These are phyloP conservation scores for Haematococcus lacustris DNA, from an alignment of 139 green algal genomes.

Conservation along the genomic window DNA sequence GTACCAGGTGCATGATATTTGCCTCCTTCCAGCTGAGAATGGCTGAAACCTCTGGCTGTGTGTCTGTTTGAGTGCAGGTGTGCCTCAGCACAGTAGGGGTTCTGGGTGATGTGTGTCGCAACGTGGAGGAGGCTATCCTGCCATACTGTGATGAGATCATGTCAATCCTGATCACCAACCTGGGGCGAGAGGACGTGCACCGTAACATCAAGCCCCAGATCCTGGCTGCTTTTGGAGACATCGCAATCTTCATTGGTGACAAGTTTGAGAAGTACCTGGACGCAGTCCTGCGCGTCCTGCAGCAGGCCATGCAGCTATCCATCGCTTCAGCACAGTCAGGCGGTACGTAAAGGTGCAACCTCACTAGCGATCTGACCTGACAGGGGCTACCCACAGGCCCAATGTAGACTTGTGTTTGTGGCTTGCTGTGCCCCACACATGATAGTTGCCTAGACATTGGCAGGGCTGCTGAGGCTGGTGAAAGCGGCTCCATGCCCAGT, in stretches of 20 bases:
- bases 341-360: too few species aligned
- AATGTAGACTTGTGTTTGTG: slow-evolving; percentile 11
- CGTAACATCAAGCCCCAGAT: slow-evolving; percentile 94
- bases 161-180: slow-evolving; percentile 54
- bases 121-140: slow-evolving; percentile 66
- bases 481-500: too few species aligned
- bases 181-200: slow-evolving; percentile 66
- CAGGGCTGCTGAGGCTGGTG: too few species aligned
- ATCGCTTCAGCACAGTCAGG: background rate
- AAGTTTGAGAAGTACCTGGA: slow-evolving; percentile 83
- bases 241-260: slow-evolving; percentile 82
- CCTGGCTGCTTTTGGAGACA: slow-evolving; percentile 85
- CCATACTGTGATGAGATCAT: slow-evolving; percentile 84
- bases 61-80: slow-evolving; percentile 36
- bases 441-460: too few species aligned
- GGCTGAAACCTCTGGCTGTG: too few species aligned
- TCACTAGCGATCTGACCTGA: too few species aligned
- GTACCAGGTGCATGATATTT: too few species aligned
- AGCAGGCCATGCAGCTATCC: slow-evolving; percentile 34
- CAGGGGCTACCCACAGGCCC: background rate
- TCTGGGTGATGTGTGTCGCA: slow-evolving; percentile 82
- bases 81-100: slow-evolving; percentile 81
- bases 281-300: slow-evolving; percentile 75
- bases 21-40: too few species aligned
- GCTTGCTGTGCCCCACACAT: background rate